Base-by-base conservation (phyloP, 1,139 yeast species). In the Candida pseudoviswanathii region DNA sequence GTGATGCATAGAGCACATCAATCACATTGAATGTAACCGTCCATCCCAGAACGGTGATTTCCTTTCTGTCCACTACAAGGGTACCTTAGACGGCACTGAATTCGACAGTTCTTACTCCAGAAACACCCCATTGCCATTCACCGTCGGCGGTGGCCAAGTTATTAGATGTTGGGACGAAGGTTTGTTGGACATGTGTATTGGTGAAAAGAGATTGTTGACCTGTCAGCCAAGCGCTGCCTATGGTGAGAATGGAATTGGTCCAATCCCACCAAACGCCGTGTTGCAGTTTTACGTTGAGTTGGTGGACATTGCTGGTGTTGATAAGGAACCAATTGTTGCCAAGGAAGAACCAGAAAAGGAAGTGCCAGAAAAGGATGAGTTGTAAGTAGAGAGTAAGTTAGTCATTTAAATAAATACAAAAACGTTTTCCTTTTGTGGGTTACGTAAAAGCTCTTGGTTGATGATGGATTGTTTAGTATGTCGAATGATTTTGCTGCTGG, bases 141-240 rank as follows among this genome's bases (percentile, higher is more conserved):
- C 70, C 33, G 70, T 90, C 50, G 97, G 97, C 44, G 69, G 72
- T 33, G 92, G 94, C 21, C 85, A 81, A 62, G 96, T 90, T 43
- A 89, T 90, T 62, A 66, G 77, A 57, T 96, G 96, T 54, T 90
- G 96, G 96, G 96, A 90, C 56, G 82, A 86, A 67, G 96, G 96
- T 41, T 73, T 89, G 48, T 58, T 63, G 43, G 73, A 85, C 47
- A 88, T 89, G 94, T 90, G 97, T 68, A 77, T 88, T 65, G 96
- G 96, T 45, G 97, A 90, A 67, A 80, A 84, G 71, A 82, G 96
- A 63, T 83, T 80, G 58, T 76, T 90, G 59, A 80, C 82, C 39
- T 89, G 91, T 63, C 96, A 96, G 44, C 78, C 94, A 9, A 77
- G 78, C 43, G 70, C 89, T 62, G 97, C 84, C 6, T 90, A 90